A percentile compares a stretch with the other conserved stretches of the same genome.
These are phyloP conservation scores for Nakazawaea laoshanensis DNA, from an alignment of 805 yeast species.

Conservation along the genomic window DNA sequence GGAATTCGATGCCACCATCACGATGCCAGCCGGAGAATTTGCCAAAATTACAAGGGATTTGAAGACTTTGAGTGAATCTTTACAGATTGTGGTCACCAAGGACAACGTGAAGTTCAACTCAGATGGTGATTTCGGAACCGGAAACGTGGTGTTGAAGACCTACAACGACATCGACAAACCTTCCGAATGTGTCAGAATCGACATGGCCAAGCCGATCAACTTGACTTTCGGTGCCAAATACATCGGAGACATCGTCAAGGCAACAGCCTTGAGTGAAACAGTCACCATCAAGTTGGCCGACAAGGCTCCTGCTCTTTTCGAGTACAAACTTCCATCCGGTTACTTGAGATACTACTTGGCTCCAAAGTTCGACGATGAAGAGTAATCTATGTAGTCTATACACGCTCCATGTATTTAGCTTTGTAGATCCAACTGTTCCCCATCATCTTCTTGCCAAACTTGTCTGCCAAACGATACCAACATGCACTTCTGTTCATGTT, in stretches of 20 bases:
- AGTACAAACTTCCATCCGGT: slow-evolving; percentile 86
- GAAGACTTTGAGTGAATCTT: slow-evolving; percentile 78
- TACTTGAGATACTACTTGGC: slow-evolving; percentile 93
- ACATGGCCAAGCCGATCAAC: slow-evolving; percentile 79
- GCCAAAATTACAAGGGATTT: slow-evolving; percentile 86
- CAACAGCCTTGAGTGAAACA: slow-evolving; percentile 65
- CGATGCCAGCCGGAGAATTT: slow-evolving; percentile 84
- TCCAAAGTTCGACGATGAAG: slow-evolving; percentile 94
- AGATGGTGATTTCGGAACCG: slow-evolving; percentile 88
- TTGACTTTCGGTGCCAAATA: slow-evolving; percentile 89
- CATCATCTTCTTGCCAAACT: slow-evolving; percentile 48
- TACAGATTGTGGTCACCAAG: slow-evolving; percentile 80
- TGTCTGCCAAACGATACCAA: slow-evolving; percentile 60
- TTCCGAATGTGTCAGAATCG: slow-evolving; percentile 65
- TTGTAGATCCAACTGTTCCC: slow-evolving; percentile 75
- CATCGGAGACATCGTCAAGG: slow-evolving; percentile 85
- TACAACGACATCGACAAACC: slow-evolving; percentile 74
- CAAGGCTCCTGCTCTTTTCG: slow-evolving; percentile 90
- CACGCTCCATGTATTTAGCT: slow-evolving; percentile 40
- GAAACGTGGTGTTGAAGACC: slow-evolving; percentile 81
- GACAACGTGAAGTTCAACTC: slow-evolving; percentile 85
- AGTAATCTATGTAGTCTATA: slow-evolving; percentile 24
- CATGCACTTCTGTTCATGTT: slow-evolving; percentile 58
- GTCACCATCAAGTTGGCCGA: slow-evolving; percentile 84
- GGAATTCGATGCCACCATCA: slow-evolving; percentile 79